Base-by-base conservation (phyloP, 2,329 filamentous ascomycete species). In the Aspergillus ruber region DNA sequence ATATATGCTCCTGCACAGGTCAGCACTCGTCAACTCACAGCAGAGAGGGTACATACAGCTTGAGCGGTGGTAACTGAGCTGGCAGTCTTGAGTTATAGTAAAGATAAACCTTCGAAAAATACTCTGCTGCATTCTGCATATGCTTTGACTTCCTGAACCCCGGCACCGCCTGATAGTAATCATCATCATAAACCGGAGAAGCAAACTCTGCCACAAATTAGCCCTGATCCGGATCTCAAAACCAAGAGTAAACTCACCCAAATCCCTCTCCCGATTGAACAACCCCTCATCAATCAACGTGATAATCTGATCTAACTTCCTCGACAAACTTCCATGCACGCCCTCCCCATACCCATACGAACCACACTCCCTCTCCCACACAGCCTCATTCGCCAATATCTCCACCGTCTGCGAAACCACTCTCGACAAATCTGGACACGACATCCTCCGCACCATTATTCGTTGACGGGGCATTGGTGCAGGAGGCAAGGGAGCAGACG, bases 1-100 rank as follows among this genome's bases (percentile, higher is more conserved):
- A 60, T 88, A 86, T 39, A 82, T 84, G 46, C 3, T 2, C 7
- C 83, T 85, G 45, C 2, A 1, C 7, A 25, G 1, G 3, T 3
- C 15, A 18, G 27, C 41, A 45, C 9, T 10, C 2, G 10, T 20
- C 15, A 18, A 39, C 15, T 9, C 10, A 10, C 36, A 39, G 3
- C 8, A 12, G 17, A 21, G 21, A 12, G 3, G 7, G 18, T 25
- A 66, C 78, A 59, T 74, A 86, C 76, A 91, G 70, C 57, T 79
- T 81, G 42, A 93, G 75, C 0, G 82, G 79, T 1, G 83, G 80
- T 1, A 94, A 72, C 50, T 85, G 73, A 32, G 77, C 71, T 0
- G 88, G 85, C 4, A 94, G 71, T 48, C 79, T 81, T 2, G 88
- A 87, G 63, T 95, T 95, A 41, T 81, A 77, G 62, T 94, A 94